phyloP scores from a whole-genome alignment of 1,139 yeast genomes.

The Hemisphaericaspora xylanilytica region DNA sequence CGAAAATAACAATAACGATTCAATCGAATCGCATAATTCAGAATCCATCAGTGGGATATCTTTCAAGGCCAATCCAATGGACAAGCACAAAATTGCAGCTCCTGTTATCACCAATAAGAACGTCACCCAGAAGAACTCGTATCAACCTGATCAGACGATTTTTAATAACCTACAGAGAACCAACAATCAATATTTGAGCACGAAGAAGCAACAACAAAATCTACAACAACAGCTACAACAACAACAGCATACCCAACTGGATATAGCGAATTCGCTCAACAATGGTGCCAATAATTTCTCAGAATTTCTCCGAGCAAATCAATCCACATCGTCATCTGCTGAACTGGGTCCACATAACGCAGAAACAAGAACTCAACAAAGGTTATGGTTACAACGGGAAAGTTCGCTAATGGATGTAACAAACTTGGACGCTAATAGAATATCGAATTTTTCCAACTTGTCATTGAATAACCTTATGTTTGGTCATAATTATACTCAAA shows the following conservation, averaged over 20 bases:
- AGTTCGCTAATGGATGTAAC: conserved; percentile 61
- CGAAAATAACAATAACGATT: neutral
- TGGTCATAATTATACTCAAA: conserved; percentile 31
- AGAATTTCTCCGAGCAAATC: conserved; percentile 26
- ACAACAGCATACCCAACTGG: conserved; percentile 12
- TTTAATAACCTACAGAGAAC: conserved; percentile 44
- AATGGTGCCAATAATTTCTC: conserved; percentile 33
- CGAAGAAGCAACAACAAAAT: conserved; percentile 21
- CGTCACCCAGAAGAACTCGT: conserved; percentile 36
- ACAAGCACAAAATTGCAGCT: conserved; percentile 24
- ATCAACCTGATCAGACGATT: conserved; percentile 47
- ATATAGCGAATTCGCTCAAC: conserved; percentile 13
- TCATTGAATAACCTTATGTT: conserved; percentile 51
- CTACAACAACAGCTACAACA: conserved; percentile 9
- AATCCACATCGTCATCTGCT: conserved; percentile 13
- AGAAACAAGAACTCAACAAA: conserved; percentile 72
- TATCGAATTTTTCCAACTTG: conserved; percentile 40
- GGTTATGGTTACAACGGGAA: conserved; percentile 80
- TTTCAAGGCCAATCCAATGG: conserved; percentile 34
- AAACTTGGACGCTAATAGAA: conserved; percentile 32
- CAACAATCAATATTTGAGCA: conserved; percentile 32
- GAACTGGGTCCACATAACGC: conserved; percentile 17
- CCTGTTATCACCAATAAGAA: conserved; percentile 37
- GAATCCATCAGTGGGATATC: conserved; percentile 36
- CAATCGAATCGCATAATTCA: conserved; percentile 11